Conservation (phyloP, 2,329 filamentous ascomycete species). For the Chaetomiaceae sp. region DNA sequence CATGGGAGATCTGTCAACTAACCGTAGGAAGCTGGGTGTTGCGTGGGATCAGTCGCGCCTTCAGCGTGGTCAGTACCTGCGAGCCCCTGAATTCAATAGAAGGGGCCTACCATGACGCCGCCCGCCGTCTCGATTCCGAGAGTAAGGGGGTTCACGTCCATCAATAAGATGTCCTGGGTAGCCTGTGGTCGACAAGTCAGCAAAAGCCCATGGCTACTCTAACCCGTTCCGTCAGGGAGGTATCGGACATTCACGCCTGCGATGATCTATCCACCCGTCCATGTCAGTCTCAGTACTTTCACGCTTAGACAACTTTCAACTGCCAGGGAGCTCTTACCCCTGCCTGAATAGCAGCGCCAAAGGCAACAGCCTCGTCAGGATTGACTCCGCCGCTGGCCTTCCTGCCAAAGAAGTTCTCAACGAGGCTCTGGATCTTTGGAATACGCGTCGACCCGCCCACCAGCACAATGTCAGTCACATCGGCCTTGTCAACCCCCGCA, state of each 20-base stretch:
- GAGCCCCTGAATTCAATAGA: neutral
- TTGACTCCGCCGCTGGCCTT: slow-evolving; percentile 98
- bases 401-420: slow-evolving; percentile 98
- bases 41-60: slow-evolving; percentile 87
- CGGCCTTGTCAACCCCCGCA: slow-evolving; percentile 90
- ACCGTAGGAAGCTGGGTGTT: slow-evolving; percentile 87
- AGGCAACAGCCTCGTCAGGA: slow-evolving; percentile 97
- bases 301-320: neutral
- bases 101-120: slow-evolving; percentile 70
- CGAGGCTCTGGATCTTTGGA: slow-evolving; percentile 88
- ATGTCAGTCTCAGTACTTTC: neutral
- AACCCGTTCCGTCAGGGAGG: slow-evolving; percentile 28
- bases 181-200: slow-evolving; percentile 58
- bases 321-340: slow-evolving; percentile 40
- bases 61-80: neutral
- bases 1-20: neutral
- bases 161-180: slow-evolving; percentile 71
- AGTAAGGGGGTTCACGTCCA: slow-evolving; percentile 95
- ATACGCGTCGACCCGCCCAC: slow-evolving; percentile 99
- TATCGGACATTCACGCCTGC: slow-evolving; percentile 14
- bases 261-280: slow-evolving; percentile 10
- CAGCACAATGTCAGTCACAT: slow-evolving; percentile 93
- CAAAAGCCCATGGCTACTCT: slow-evolving; percentile 40
- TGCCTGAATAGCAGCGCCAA: slow-evolving; percentile 93
- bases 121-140: slow-evolving; percentile 97